Conservation (phyloP, 306 rosid species). For the Begonia loranthoides region DNA sequence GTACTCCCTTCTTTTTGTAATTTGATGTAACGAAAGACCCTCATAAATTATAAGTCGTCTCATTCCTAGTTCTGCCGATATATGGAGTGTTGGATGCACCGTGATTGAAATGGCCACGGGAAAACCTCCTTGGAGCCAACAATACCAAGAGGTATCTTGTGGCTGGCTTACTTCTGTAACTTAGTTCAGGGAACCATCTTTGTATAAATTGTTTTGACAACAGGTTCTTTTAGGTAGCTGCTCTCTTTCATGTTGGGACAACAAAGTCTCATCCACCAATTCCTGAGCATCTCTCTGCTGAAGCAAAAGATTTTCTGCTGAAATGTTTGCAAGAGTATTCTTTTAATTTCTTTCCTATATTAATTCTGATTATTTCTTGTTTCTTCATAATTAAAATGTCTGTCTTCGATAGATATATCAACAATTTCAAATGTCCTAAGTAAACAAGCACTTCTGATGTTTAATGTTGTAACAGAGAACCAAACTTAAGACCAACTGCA, state of each 20-base stretch:
- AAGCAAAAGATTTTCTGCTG: slow-evolving; percentile 83
- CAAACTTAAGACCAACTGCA: slow-evolving; percentile 63
- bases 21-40: slow-evolving; percentile 13
- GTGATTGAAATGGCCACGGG: slow-evolving; percentile 99
- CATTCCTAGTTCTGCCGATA: slow-evolving; percentile 84
- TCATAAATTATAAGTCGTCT: slow-evolving; percentile 12
- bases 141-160: slow-evolving; percentile 75
- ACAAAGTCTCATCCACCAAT: slow-evolving; percentile 99
- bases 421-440: no score
- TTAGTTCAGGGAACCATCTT: slow-evolving; percentile 9
- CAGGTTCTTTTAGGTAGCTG: slow-evolving; percentile 71
- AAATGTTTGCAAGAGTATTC: slow-evolving; percentile 88
- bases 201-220: slow-evolving; percentile 22
- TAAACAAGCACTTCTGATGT: no score
- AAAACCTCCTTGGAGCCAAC: slow-evolving; percentile 99
- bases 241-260: slow-evolving; percentile 89
- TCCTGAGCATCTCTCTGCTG: slow-evolving; percentile 81
- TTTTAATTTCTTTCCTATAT: slow-evolving; percentile 6
- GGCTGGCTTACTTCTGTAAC: slow-evolving; percentile 4
- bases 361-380: no score
- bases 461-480: slow-evolving; percentile 53
- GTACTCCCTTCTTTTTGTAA: not conserved
- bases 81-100: slow-evolving; percentile 99
- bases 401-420: no score
- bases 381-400: no score